Base-by-base conservation (phyloP, 352 stramenopile species). In the Pythium diclinum region DNA sequence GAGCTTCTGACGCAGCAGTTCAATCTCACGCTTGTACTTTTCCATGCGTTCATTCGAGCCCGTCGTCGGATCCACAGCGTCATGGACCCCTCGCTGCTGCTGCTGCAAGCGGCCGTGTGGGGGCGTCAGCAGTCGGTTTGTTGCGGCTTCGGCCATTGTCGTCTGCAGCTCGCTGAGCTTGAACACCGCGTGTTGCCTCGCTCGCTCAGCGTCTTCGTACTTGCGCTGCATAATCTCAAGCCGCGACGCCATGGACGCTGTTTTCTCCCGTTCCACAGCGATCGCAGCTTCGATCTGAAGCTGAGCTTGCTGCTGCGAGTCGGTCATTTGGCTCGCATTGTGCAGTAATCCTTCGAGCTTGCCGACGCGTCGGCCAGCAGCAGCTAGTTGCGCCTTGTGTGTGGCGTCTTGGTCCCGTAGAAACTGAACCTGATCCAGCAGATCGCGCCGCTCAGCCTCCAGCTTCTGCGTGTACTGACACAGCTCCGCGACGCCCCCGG, bases 11-110 rank as follows among this genome's bases (percentile, higher is more conserved):
- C 79, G 72, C 53, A 88, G 68, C 44, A 91, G 61, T 56, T 91
- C 82, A 28, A 87, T 79, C 28, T 89, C 78, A 21, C 81, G 82
- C 67, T 88, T 90, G 67, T 78, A 77, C 30, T 83, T 79, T 49
- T 87, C 76, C n/a, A 87, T 74, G 21, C 72, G 76, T 40, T 86
- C 77, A 49, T 56, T 68, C n/a, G 66, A 72, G 23, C 66, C 66
- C 23, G 59, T 58, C 6, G 59, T 68, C 6, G 66, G 54, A 42
- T 72, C 66, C 33, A 64, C 23, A 13, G 25, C 16, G 40, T 63
- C 38, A 11, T 36, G 44, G 9, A 11, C 7, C 6, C 5, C 40
- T 47, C 52, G 14, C 28, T 32, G 44, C 14, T 34, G 46, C 25
- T 28, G 44, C 5, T 38, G 40, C 3, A 19, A 21, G n/a, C 53